These are phyloP conservation scores for Cryptococcus sp. DNA, from an alignment of 1,284 basidiomycete genomes.

Conservation along the genomic window DNA sequence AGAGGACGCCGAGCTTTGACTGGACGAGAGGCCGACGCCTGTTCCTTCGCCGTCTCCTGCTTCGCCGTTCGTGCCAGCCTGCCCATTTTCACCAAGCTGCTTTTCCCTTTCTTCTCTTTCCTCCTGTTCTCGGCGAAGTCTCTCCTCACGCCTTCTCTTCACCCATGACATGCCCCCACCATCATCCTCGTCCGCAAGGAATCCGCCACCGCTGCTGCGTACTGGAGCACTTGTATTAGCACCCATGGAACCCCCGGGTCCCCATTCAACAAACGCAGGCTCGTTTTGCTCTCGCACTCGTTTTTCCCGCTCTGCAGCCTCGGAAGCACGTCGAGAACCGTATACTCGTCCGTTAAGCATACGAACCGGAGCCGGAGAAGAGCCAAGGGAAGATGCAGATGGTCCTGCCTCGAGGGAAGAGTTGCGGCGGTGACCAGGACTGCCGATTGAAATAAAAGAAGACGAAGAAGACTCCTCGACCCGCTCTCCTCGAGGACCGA, in stretches of 20 bases:
- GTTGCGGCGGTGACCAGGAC: conserved; percentile 27
- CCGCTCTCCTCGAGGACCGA: conserved; percentile 9
- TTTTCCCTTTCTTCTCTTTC: conserved; percentile 22
- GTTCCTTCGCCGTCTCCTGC: conserved; percentile 2
- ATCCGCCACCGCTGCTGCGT: conserved; percentile 7
- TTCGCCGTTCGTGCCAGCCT: not conserved
- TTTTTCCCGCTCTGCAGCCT: conserved; percentile 37
- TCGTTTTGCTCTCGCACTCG: conserved; percentile 32
- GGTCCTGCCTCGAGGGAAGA: conserved; percentile 30
- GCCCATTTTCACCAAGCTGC: conserved; percentile 3
- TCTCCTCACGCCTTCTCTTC: conserved; percentile 45
- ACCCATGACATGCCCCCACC: conserved; percentile 54
- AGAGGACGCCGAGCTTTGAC: conserved; percentile 14
- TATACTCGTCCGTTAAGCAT: conserved; percentile 54
- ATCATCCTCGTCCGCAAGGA: conserved; percentile 45
- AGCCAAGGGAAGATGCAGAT: conserved; percentile 2
- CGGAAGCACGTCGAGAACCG: conserved; percentile 44
- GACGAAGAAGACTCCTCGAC: conserved; percentile 3
- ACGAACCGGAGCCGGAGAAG: conserved; percentile 35
- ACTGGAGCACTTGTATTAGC: conserved; percentile 1
- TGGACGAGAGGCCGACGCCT: conserved; percentile 15
- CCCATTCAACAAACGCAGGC: conserved; percentile 53
- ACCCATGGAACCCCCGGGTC: conserved; percentile 22
- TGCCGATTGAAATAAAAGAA: conserved; percentile 1
- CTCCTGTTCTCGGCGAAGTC: conserved; percentile 36